Evolutionary conservation across 768 basidiomycete genomes (phyloP).

Genomic region (Boletus subparvulus): DNA sequence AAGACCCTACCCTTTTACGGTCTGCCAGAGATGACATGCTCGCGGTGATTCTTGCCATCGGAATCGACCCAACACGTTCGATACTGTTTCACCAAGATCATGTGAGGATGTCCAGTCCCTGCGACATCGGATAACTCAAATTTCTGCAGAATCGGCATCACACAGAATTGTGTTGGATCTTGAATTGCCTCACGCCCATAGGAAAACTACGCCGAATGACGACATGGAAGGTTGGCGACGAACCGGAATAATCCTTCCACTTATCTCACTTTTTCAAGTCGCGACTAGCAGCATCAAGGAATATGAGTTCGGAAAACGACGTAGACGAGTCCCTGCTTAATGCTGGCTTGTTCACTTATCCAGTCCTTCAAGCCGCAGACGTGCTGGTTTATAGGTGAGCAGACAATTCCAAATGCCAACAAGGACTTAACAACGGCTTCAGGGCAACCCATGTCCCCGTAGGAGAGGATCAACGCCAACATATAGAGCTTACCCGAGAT

Average conservation of each 20-base stretch:
- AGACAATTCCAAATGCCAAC: not conserved
- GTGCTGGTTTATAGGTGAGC: conserved; percentile 80
- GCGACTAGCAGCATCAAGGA: conserved; percentile 69
- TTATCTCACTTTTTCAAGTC: conserved; percentile 44
- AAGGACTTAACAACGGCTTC: not conserved
- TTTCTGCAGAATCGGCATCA: conserved; percentile 71
- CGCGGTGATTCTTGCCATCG: conserved; percentile 80
- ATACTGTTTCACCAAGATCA: conserved; percentile 88
- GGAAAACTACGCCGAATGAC: conserved; percentile 89
- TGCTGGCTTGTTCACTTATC: conserved; percentile 87
- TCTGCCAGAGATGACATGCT: conserved; percentile 72
- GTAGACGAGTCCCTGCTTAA: conserved; percentile 82
- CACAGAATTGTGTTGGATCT: conserved; percentile 85
- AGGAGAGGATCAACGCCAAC: conserved; percentile 95
- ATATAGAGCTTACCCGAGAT: conserved; percentile 85
- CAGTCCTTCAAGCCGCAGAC: conserved; percentile 91
- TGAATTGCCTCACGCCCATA: conserved; percentile 81
- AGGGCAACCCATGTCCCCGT: conserved; percentile 94
- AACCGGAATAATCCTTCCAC: not conserved
- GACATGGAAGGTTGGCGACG: conserved; percentile 80
- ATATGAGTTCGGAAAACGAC: conserved; percentile 71
- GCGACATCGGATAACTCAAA: not conserved
- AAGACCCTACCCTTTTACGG: conserved; percentile 65
- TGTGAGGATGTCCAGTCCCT: conserved; percentile 41
- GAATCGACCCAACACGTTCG: conserved; percentile 73